Percentiles rank a stretch among this genome's conserved stretches.
These are phyloP conservation scores for Russula sp. DNA, from an alignment of 768 basidiomycete genomes.

Conservation along the genomic window DNA sequence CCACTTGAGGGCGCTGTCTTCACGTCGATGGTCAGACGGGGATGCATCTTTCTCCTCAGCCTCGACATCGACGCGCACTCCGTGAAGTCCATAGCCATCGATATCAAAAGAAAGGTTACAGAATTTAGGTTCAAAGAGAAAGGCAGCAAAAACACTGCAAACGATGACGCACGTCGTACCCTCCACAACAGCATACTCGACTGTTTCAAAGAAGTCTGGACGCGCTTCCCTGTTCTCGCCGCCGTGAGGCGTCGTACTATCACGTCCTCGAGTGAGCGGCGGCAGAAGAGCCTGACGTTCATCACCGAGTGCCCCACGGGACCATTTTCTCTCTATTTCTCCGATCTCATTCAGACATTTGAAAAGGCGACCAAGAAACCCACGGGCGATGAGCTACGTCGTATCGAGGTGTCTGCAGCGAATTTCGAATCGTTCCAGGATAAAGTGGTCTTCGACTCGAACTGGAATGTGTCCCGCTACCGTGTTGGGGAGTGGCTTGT, in stretches of 20 bases:
- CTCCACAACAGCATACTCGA: conserved; percentile 35
- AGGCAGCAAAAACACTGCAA: conserved; percentile 26
- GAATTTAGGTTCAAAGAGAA: conserved; percentile 51
- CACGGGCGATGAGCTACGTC: conserved; percentile 33
- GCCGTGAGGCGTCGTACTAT: conserved; percentile 17
- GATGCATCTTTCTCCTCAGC: conserved; percentile 38
- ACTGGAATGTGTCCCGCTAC: conserved; percentile 34
- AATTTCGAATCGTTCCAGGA: conserved; percentile 28
- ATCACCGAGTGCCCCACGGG: conserved; percentile 36
- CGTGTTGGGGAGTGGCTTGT: conserved; percentile 56
- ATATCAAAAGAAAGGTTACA: conserved; percentile 50
- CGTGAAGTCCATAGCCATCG: conserved; percentile 42
- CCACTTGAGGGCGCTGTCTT: conserved; percentile 28
- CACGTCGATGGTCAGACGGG: conserved; percentile 43
- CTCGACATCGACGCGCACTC: conserved; percentile 32
- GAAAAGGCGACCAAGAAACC: conserved; percentile 49
- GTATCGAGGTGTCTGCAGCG: conserved; percentile 33
- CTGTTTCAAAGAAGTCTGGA: conserved; percentile 14
- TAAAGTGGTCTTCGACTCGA: conserved; percentile 3
- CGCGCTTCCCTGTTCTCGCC: conserved; percentile 13
- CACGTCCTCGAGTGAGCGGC: conserved; percentile 26
- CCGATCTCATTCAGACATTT: conserved; percentile 40
- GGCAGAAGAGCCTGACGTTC: conserved; percentile 37
- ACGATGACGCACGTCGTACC: conserved; percentile 23
- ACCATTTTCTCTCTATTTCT: conserved; percentile 40